Base-by-base conservation (phyloP, 2,329 filamentous ascomycete genomes). In the Hansfordia pulvinata region DNA sequence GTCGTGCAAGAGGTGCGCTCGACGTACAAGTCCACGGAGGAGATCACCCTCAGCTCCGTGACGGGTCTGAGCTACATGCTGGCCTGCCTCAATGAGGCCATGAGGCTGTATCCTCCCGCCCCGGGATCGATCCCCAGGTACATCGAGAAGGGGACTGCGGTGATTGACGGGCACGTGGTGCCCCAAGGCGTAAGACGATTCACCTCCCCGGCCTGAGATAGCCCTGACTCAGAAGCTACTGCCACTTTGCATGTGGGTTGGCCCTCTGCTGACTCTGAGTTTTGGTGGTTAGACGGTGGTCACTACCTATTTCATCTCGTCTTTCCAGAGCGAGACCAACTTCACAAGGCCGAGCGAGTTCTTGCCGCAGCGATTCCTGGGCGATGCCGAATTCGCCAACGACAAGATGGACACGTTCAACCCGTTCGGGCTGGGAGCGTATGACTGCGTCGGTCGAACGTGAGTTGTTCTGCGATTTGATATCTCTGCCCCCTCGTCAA, bases 401-500 rank as follows among this genome's bases (percentile, higher is more conserved):
- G 56, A 59, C 25, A 41, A 33, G 8, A 38, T 45, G 14, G 45
- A 48, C 2, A 46, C 42, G 12, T 38, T 53, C 35, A 48, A 55
- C 37, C 47, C 54, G 15, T 55, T 59, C 31, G 40, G 42, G 24
- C 24, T 44, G 2, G 53, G 56, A 3, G 49, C 54, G 16, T 35
- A 54, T n/a, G 54, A 54, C 23, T 59, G 55, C 26, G 40, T 58
- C 19, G 54, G 54, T 8, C 41, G 42, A 31, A 57, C 56, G 53
- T 54, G 38, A 40, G 51, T 41, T 10, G 13, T 6, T 17, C 10
- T 14, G 17, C 14, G 12, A 6, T 19, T 25, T 16, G 8, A 13
- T 20, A 11, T 17, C 4, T n/a, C n/a, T 13, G 11, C 4, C 16
- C 23, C 15, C 6, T n/a, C n/a, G n/a, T n/a, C n/a, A n/a, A n/a